phyloP scores from a whole-genome alignment of 805 yeast genomes.

The Kurtzmaniella fragi region DNA sequence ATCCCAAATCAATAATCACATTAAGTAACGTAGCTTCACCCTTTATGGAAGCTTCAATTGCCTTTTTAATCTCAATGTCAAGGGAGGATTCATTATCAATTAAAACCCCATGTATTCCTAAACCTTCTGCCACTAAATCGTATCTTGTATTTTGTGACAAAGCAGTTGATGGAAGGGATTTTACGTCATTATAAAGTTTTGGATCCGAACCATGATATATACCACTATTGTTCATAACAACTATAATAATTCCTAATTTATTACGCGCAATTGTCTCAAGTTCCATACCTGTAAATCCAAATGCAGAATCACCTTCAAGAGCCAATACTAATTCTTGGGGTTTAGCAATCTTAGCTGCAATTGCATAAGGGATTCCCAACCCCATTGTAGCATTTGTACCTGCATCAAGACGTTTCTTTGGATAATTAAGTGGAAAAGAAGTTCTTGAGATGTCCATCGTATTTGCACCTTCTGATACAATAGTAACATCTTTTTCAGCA shows the following conservation, averaged over 20 bases:
- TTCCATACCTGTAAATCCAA: conserved; percentile 71
- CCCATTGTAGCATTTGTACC: conserved; percentile 82
- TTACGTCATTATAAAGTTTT: not conserved
- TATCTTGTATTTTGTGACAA: conserved; percentile 52
- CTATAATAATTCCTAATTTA: conserved; percentile 47
- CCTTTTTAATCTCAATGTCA: conserved; percentile 19
- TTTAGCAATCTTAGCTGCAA: conserved; percentile 48
- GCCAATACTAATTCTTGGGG: conserved; percentile 47
- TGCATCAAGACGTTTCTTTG: conserved; percentile 59
- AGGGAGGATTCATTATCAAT: conserved; percentile 42
- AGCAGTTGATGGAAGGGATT: conserved; percentile 51
- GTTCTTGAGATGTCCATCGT: conserved; percentile 70
- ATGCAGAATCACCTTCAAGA: conserved; percentile 74
- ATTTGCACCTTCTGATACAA: conserved; percentile 70
- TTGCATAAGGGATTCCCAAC: conserved; percentile 64
- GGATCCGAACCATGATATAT: conserved; percentile 59
- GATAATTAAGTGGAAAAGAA: conserved; percentile 48
- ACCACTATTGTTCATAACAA: conserved; percentile 72
- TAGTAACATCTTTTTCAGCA: conserved; percentile 30
- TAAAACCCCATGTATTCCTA: conserved; percentile 53
- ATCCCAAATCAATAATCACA: conserved; percentile 58
- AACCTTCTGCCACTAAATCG: conserved; percentile 47
- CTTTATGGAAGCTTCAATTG: conserved; percentile 18
- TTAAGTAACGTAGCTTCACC: conserved; percentile 47
- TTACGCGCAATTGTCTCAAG: conserved; percentile 63